Percentiles rank a stretch among this genome's conserved stretches.
Conservation (phyloP, 2,329 filamentous ascomycete species). For the Curvularia sp. region DNA sequence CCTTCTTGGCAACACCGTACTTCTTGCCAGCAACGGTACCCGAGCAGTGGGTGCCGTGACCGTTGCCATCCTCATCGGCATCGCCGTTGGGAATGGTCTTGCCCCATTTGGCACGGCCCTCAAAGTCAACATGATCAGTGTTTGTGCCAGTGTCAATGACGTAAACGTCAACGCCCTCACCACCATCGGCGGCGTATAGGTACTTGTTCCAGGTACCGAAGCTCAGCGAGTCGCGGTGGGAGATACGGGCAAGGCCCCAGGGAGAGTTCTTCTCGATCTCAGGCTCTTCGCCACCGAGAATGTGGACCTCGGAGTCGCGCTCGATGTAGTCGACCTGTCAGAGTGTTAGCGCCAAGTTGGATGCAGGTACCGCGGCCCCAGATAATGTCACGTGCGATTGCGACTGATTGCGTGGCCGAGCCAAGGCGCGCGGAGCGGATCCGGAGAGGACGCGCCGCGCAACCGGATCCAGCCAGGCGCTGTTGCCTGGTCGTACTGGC, state of each 20-base stretch:
- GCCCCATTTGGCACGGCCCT: conserved; percentile 93
- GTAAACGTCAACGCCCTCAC: conserved; percentile 98
- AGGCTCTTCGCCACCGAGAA: conserved; percentile 63
- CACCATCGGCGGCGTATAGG: conserved; percentile 85
- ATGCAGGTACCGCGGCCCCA: conserved; percentile 19
- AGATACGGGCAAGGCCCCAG: conserved; percentile 99
- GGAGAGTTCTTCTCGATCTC: conserved; percentile 88
- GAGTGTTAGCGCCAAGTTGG: conserved; percentile 37
- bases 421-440: conserved; percentile 30
- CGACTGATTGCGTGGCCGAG: conserved; percentile 41
- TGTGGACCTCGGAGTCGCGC: conserved; percentile 90
- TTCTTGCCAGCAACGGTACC: conserved; percentile 98
- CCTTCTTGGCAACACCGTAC: conserved; percentile 99
- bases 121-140: conserved; percentile 92
- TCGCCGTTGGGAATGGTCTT: conserved; percentile 91
- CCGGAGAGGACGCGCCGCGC: conserved; percentile 5
- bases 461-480: background rate
- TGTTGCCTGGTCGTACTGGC: background rate
- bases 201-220: conserved; percentile 99
- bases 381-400: conserved; percentile 36
- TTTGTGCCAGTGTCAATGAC: conserved; percentile 99
- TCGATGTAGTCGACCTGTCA: conserved; percentile 93
- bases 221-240: conserved; percentile 83
- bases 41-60: conserved; percentile 98
- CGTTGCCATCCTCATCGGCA: conserved; percentile 91